phyloP scores from a whole-genome alignment of 2,329 filamentous ascomycete species.

The Aspergillus felis region DNA sequence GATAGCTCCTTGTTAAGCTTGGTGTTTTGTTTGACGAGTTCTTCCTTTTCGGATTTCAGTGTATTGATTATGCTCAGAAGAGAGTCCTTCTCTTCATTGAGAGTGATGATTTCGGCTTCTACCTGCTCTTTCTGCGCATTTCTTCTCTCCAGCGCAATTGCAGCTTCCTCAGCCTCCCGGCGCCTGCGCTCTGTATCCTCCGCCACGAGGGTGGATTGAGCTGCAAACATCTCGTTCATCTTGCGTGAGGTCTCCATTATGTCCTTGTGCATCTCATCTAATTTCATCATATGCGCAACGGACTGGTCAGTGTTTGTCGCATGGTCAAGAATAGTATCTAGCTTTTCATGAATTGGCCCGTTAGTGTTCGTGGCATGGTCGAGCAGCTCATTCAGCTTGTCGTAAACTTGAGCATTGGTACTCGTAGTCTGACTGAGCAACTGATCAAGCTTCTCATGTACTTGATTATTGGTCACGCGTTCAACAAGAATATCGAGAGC shows the following conservation, averaged over 20 bases:
- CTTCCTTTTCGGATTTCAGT: conserved; percentile 55
- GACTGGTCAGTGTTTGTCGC: conserved; percentile 62
- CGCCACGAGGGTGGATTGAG: conserved; percentile 50
- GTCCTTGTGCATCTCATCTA: conserved; percentile 85
- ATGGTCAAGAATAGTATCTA: conserved; percentile 47
- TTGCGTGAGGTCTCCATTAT: conserved; percentile 80
- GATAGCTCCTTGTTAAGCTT: conserved; percentile 81
- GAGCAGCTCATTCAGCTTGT: conserved; percentile 53
- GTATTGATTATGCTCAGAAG: conserved; percentile 54
- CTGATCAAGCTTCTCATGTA: conserved; percentile 58
- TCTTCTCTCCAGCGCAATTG: conserved; percentile 73
- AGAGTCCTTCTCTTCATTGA: conserved; percentile 59
- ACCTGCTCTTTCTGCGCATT: conserved; percentile 62
- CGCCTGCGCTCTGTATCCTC: conserved; percentile 77
- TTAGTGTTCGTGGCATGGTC: conserved; percentile 28
- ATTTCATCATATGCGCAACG: conserved; percentile 70
- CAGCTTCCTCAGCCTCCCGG: conserved; percentile 74
- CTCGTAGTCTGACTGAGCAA: conserved; percentile 34
- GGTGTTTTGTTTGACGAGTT: conserved; percentile 71
- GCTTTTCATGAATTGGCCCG: conserved; percentile 31
- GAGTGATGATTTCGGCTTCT: conserved; percentile 48
- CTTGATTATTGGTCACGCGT: conserved; percentile 47
- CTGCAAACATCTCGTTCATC: conserved; percentile 65
- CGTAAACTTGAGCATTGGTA: conserved; percentile 46
- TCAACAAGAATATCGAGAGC: conserved; percentile 50